Evolutionary conservation across 176 grass and related monocot genomes (phyloP).

Genomic region (Oryza longistaminata): DNA sequence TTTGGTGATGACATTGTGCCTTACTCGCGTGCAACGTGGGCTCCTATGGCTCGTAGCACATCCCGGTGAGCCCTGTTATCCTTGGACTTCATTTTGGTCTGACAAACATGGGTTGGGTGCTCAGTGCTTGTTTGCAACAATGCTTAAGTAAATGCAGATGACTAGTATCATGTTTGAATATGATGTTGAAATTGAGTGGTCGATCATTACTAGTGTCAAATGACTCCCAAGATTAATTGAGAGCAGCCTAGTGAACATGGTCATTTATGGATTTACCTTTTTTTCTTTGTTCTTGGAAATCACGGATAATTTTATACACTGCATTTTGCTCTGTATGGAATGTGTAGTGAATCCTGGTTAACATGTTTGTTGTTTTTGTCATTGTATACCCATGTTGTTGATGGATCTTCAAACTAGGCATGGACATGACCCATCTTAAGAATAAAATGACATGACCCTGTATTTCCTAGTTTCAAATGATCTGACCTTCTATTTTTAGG

Average conservation of each 20-base stretch:
- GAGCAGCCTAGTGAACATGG: not conserved
- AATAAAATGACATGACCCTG: too few relatives aligned
- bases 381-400: not conserved
- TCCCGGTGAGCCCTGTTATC: constrained; percentile 42
- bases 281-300: constrained; percentile 21
- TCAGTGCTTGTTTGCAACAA: not conserved
- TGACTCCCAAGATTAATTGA: not conserved
- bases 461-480: not conserved
- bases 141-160: not conserved
- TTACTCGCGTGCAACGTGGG: constrained; percentile 63
- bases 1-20: constrained; percentile 91
- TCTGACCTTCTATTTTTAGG: constrained; percentile 43
- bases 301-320: not conserved
- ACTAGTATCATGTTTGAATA: not conserved
- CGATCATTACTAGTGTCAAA: not conserved
- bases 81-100: constrained; percentile 16
- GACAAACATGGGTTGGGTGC: not conserved
- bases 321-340: not conserved
- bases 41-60: constrained; percentile 58
- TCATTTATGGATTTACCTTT: not conserved
- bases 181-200: not conserved
- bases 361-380: not conserved
- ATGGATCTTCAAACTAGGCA: not conserved
- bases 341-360: not conserved
- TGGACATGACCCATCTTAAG: too few relatives aligned